Conservation (phyloP, 1,139 yeast genomes). For the Yamadazyma spencermartinsiae region DNA sequence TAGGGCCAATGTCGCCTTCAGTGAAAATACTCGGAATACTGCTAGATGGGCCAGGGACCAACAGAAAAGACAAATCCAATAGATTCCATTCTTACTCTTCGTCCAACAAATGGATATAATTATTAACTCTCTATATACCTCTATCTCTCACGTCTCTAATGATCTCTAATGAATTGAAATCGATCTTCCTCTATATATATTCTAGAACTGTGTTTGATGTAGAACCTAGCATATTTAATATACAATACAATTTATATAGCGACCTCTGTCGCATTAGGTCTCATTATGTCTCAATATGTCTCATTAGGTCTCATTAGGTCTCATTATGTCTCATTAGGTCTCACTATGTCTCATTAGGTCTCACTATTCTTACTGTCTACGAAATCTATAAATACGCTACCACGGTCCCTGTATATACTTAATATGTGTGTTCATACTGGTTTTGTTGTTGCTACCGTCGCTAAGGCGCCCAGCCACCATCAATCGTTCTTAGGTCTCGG, state of each 20-base stretch:
- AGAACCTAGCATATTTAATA: too few species aligned
- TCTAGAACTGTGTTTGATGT: not conserved
- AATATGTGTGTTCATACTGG: too few species aligned
- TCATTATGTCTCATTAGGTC: too few species aligned
- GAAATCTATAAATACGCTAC: too few species aligned
- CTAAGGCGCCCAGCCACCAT: too few species aligned
- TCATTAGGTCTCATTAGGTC: too few species aligned
- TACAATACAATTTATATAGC: not conserved
- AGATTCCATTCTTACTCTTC: not conserved
- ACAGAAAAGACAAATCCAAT: constrained; percentile 55
- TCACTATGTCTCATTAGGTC: too few species aligned
- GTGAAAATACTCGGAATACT: constrained; percentile 73
- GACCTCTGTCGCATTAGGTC: not conserved
- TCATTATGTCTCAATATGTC: not conserved
- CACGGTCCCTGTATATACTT: too few species aligned
- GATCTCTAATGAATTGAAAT: constrained; percentile 1
- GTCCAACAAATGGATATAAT: too few species aligned
- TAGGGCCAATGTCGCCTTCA: constrained; percentile 59
- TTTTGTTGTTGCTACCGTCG: too few species aligned
- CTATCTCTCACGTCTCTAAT: constrained; percentile 3
- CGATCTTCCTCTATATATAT: not conserved
- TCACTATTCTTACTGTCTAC: too few species aligned
- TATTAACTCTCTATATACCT: not conserved
- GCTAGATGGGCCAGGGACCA: constrained; percentile 97
- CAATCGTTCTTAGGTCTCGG: too few species aligned